These are phyloP conservation scores for Chenopodium album DNA, from an alignment of 148 eudicot species.

Conservation along the genomic window DNA sequence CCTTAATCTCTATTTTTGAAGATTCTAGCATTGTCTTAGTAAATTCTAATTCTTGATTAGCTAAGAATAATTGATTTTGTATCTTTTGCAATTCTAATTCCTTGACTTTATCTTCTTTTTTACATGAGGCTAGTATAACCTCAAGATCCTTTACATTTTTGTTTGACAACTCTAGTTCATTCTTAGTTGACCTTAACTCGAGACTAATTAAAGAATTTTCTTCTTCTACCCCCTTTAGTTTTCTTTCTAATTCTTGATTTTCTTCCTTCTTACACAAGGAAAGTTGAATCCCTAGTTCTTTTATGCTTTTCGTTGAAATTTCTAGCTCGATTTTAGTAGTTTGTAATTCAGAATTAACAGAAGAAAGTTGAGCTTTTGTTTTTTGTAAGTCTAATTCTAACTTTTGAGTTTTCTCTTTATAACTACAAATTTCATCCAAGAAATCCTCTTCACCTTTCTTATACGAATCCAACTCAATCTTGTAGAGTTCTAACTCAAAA, in stretches of 20 bases:
- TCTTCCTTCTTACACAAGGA: conserved; percentile 3
- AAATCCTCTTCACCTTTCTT: conserved; percentile 24
- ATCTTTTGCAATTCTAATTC: background rate
- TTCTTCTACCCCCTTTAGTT: background rate
- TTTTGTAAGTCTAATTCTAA: background rate
- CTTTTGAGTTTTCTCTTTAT: background rate
- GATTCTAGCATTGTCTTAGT: conserved; percentile 4
- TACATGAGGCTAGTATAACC: background rate
- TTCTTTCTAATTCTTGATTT: background rate
- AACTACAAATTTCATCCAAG: conserved; percentile 17
- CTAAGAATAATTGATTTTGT: conserved; percentile 8
- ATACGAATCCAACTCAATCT: conserved; percentile 27
- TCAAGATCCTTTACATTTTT: conserved; percentile 7
- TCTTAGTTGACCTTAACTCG: conserved; percentile 4
- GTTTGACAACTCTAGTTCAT: background rate
- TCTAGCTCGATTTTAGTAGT: background rate
- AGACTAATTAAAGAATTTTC: background rate
- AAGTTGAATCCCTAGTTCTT: conserved; percentile 9
- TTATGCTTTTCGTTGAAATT: background rate
- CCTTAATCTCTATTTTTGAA: conserved; percentile 7
- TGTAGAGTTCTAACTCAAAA: conserved; percentile 28
- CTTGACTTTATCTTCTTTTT: background rate
- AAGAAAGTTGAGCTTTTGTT: conserved; percentile 8
- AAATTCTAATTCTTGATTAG: background rate
- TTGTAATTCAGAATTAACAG: background rate